Base-by-base conservation (phyloP, 2,329 filamentous ascomycete genomes). In the Whalleya microplaca region DNA sequence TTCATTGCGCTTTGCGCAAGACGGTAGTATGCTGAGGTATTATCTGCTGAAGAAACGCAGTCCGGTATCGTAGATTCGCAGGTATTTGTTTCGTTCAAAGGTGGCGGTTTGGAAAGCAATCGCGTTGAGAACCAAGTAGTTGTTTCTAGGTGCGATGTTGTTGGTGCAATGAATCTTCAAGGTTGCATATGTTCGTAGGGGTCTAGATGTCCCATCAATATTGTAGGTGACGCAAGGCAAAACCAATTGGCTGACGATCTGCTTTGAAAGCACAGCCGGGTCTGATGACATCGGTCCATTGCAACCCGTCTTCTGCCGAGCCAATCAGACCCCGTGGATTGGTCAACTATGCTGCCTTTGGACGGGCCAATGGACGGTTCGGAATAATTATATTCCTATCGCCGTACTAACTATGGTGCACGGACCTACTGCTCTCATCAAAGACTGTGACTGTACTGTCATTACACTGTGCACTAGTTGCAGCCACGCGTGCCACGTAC, bases 1-100 rank as follows among this genome's bases (percentile, higher is more conserved):
- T 73, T 82, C 80, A 84, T 83, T 32, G 29, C 47, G 49, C 18
- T 37, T 40, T 27, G 51, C 40, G 45, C 23, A 44, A 37, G 27
- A 32, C 40, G 37, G 21, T 59, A 32, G 14, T 42, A 45, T 47
- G 51, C 16, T 43, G 41, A 29, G 18, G 45, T n/a, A 21, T 21
- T 23, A 16, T n/a, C 12, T 21, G 37, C 42, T 2, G 18, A 37
- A 58, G 44, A 48, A 21, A 27, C 4, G 4, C 32, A n/a, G 40
- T 10, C 23, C 8, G 18, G 19, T 37, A 32, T 21, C 14, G 41
- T 16, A 37, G 45, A 18, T 41, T n/a, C 27, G 9, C 12, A 27
- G 6, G 45, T 14, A 19, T 12, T 2, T 10, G 2, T 10, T 21
- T 20, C n/a, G n/a, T n/a, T n/a, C n/a, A n/a, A 21, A 21, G 12